These are phyloP conservation scores for Tardiomyces blankii DNA, from an alignment of 1,139 yeast genomes.

Conservation along the genomic window DNA sequence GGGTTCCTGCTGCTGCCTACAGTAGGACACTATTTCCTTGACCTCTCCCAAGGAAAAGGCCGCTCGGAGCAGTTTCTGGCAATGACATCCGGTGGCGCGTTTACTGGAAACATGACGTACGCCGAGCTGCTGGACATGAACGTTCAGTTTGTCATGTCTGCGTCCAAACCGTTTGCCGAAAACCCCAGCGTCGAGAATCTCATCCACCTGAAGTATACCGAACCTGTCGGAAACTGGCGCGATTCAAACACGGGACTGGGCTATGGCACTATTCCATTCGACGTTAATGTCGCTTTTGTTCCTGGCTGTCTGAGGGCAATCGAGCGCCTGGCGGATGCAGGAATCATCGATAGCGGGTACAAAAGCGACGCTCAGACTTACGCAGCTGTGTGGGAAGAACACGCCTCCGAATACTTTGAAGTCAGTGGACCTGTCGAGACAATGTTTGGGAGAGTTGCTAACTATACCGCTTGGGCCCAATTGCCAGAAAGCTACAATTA, in stretches of 20 bases:
- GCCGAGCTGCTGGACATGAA: conserved; percentile 4
- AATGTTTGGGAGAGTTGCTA: too few species aligned
- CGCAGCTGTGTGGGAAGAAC: too few species aligned
- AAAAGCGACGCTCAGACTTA: too few species aligned
- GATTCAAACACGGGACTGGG: conserved; percentile 7
- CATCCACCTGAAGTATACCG: conserved; percentile 3
- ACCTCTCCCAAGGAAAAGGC: conserved; percentile 4
- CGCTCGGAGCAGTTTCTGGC: conserved; percentile 2
- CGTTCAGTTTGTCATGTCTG: conserved; percentile 4
- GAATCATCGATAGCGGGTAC: too few species aligned
- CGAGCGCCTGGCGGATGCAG: too few species aligned
- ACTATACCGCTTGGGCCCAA: too few species aligned
- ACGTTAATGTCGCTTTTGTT: conserved; percentile 6
- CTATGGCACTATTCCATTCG: conserved; percentile 7
- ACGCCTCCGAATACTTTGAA: too few species aligned
- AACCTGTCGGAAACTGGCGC: conserved; percentile 8
- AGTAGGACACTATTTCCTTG: conserved; percentile 2
- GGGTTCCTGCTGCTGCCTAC: conserved; percentile 4
- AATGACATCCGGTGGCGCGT: conserved; percentile 1
- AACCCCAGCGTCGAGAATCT: conserved; percentile 6
- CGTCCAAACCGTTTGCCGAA: conserved; percentile 5
- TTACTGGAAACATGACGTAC: conserved; percentile 2
- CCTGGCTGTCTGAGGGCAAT: conserved; percentile 4
- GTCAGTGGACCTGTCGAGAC: too few species aligned
- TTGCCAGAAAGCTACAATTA: too few species aligned